Conservation (phyloP, 306 rosid genomes). For the Rosa lucieae region DNA sequence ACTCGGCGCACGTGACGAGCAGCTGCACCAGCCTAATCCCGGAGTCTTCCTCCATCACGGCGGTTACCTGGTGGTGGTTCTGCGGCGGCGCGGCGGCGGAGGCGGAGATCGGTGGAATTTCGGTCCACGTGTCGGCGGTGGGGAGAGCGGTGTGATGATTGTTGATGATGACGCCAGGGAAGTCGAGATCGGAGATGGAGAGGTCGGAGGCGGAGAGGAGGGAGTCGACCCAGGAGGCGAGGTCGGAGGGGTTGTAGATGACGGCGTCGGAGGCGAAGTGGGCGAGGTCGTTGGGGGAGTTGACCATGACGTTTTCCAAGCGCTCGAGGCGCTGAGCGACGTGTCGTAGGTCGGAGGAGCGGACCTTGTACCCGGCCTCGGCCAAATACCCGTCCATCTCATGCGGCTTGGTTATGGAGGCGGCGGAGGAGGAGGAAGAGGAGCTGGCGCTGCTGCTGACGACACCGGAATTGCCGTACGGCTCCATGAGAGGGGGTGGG, state of each 20-base stretch:
- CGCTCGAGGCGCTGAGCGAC: slow-evolving; percentile 72
- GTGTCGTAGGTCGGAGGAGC: slow-evolving; percentile 67
- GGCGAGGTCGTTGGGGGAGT: slow-evolving; percentile 57
- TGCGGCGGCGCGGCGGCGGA: not conserved
- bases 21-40: slow-evolving; percentile 76
- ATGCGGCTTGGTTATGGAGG: slow-evolving; percentile 28
- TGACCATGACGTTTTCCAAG: slow-evolving; percentile 56
- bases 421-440: slow-evolving; percentile 28
- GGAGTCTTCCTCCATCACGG: slow-evolving; percentile 76
- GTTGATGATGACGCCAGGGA: slow-evolving; percentile 30
- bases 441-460: slow-evolving; percentile 48
- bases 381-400: slow-evolving; percentile 68
- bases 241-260: slow-evolving; percentile 69
- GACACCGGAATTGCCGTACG: slow-evolving; percentile 28
- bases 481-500: slow-evolving; percentile 34
- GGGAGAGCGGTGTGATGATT: slow-evolving; percentile 21
- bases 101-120: not conserved
- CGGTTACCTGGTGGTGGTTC: slow-evolving; percentile 36
- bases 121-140: slow-evolving; percentile 28
- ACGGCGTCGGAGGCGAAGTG: slow-evolving; percentile 62
- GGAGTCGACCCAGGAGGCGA: slow-evolving; percentile 77
- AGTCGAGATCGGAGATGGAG: slow-evolving; percentile 50
- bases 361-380: slow-evolving; percentile 71
- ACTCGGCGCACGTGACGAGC: slow-evolving; percentile 84
- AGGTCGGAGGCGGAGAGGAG: slow-evolving; percentile 59